These are phyloP conservation scores for Colletotrichum filicis DNA, from an alignment of 2,329 filamentous ascomycete genomes.

Conservation along the genomic window DNA sequence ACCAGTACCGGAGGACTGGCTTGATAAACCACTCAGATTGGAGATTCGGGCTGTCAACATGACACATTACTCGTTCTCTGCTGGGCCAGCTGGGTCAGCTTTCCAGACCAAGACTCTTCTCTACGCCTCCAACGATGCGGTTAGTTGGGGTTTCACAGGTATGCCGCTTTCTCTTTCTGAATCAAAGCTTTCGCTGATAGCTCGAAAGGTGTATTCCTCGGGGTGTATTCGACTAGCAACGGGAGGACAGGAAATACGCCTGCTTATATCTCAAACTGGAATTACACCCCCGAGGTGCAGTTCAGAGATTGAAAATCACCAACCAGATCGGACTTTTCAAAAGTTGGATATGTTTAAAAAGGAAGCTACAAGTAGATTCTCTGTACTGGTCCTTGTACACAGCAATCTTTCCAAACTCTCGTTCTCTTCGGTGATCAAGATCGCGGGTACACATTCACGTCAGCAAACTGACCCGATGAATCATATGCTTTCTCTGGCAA, in stretches of 20 bases:
- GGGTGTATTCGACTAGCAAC: slow-evolving; percentile 64
- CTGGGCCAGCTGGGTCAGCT: slow-evolving; percentile 45
- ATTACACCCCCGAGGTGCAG: slow-evolving; percentile 52
- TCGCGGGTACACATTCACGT: not conserved
- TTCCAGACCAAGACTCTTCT: slow-evolving; percentile 48
- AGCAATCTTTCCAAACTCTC: not conserved
- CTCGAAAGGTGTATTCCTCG: slow-evolving; percentile 56
- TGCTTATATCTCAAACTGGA: slow-evolving; percentile 61
- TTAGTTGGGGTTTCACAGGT: slow-evolving; percentile 45
- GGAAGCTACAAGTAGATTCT: not conserved
- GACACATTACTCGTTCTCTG: slow-evolving; percentile 56
- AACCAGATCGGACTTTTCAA: not conserved
- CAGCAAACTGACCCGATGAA: not conserved
- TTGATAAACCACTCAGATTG: slow-evolving; percentile 46
- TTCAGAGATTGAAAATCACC: slow-evolving; percentile 42
- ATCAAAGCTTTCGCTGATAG: not conserved
- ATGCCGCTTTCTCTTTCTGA: slow-evolving; percentile 30
- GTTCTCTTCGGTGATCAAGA: not conserved
- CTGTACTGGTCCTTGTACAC: not conserved
- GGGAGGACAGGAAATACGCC: slow-evolving; percentile 54
- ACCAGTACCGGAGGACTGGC: slow-evolving; percentile 53
- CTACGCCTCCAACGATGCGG: slow-evolving; percentile 37
- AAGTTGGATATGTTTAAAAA: no score
- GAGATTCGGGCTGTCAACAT: slow-evolving; percentile 56
- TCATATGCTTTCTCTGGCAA: not conserved